Evolutionary conservation across 768 basidiomycete species (phyloP).

Genomic region (Psilocybe sp.): DNA sequence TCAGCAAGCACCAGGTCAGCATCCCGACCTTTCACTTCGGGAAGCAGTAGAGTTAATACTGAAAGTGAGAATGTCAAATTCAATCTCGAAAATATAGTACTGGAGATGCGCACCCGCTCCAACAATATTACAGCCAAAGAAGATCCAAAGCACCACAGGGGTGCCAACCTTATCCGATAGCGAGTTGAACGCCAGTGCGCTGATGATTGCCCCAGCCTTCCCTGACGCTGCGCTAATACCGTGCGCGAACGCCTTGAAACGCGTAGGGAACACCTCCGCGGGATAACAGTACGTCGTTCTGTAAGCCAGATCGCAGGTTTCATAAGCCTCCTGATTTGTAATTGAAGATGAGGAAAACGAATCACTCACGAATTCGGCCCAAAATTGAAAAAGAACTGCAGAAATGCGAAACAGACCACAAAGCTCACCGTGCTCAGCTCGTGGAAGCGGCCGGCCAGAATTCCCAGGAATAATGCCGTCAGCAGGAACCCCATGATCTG

Average conservation of each 20-base stretch:
- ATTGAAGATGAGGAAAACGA: not conserved
- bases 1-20: conserved; percentile 34
- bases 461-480: conserved; percentile 62
- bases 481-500: conserved; percentile 75
- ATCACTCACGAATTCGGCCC: conserved; percentile 61
- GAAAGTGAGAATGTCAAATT: not conserved
- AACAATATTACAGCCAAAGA: conserved; percentile 59
- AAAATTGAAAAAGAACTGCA: conserved; percentile 85
- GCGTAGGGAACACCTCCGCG: conserved; percentile 78
- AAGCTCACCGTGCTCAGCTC: conserved; percentile 55
- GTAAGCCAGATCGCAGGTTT: not conserved
- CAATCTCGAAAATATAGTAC: not conserved
- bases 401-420: conserved; percentile 68
- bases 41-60: conserved; percentile 34
- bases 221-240: conserved; percentile 70
- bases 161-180: conserved; percentile 62
- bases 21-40: conserved; percentile 39
- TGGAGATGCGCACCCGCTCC: conserved; percentile 37
- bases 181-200: conserved; percentile 69
- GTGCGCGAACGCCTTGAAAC: too few species aligned
- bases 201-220: conserved; percentile 78
- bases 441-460: conserved; percentile 66
- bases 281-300: conserved; percentile 68
- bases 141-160: conserved; percentile 69
- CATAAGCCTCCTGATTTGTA: not conserved